Evolutionary conservation across 2,329 filamentous ascomycete species (phyloP).

Genomic region (Trichoderma sp.): DNA sequence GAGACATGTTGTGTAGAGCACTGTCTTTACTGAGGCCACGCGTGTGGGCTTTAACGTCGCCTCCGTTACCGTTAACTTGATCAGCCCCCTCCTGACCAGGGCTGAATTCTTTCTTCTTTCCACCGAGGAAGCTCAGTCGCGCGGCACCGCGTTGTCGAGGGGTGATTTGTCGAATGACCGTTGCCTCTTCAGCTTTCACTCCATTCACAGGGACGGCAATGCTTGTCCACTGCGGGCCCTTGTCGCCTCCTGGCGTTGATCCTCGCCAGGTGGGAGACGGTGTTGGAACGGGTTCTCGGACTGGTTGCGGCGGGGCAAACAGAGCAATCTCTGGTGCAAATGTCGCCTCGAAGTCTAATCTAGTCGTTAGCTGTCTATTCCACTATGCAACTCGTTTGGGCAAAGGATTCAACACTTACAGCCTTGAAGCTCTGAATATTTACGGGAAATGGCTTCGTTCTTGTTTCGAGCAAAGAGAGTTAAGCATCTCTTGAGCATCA

Average conservation of each 20-base stretch:
- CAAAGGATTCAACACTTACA: slow-evolving; percentile 52
- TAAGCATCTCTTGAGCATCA: slow-evolving; percentile 83
- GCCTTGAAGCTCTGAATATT: slow-evolving; percentile 61
- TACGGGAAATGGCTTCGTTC: slow-evolving; percentile 58
- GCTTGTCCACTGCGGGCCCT: slow-evolving; percentile 38
- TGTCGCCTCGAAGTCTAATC: slow-evolving; percentile 60
- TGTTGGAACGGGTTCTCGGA: slow-evolving; percentile 45
- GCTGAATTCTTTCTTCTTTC: slow-evolving; percentile 49
- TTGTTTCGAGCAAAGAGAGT: slow-evolving; percentile 65
- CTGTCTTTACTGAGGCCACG: slow-evolving; percentile 37
- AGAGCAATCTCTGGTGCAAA: slow-evolving; percentile 67
- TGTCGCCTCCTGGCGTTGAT: slow-evolving; percentile 49
- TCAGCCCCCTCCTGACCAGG: slow-evolving; percentile 32
- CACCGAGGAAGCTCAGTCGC: slow-evolving; percentile 59
- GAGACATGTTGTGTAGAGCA: slow-evolving; percentile 47
- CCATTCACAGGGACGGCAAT: slow-evolving; percentile 40
- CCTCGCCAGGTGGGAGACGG: slow-evolving; percentile 51
- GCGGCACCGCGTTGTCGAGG: slow-evolving; percentile 56
- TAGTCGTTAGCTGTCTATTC: slow-evolving; percentile 29
- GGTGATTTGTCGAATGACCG: slow-evolving; percentile 53
- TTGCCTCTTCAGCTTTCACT: slow-evolving; percentile 50
- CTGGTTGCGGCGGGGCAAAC: slow-evolving; percentile 55
- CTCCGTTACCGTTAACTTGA: slow-evolving; percentile 36
- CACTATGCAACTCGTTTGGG: neutral
- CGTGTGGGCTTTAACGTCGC: slow-evolving; percentile 38